Percentiles rank a stretch among this genome's conserved stretches.
Conservation (phyloP, 2,329 filamentous ascomycete genomes). For the Clarireedia paspali region DNA sequence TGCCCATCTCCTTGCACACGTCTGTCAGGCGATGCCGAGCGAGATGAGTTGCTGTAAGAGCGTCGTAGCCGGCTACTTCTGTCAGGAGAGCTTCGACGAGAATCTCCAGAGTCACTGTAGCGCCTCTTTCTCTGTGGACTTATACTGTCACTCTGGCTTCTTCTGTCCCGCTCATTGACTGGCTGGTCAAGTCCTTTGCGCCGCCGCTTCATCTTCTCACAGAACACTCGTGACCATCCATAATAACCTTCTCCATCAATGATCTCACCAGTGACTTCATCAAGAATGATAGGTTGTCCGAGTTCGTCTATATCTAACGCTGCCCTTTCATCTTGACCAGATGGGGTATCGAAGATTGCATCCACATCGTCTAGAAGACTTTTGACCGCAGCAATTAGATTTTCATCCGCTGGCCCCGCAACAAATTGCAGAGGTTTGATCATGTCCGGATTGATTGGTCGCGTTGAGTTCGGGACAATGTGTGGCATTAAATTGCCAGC, state of each 20-base stretch:
- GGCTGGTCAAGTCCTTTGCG: slow-evolving; percentile 22
- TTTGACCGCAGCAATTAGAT: slow-evolving; percentile 61
- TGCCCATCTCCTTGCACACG: slow-evolving; percentile 8
- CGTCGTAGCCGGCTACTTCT: slow-evolving; percentile 20
- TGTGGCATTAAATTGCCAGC: slow-evolving; percentile 75
- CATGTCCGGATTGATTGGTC: slow-evolving; percentile 62
- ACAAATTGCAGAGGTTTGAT: slow-evolving; percentile 66
- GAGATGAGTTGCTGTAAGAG: slow-evolving; percentile 26
- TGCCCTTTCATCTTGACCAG: slow-evolving; percentile 40
- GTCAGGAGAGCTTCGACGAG: slow-evolving; percentile 14
- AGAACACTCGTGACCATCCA: slow-evolving; percentile 77
- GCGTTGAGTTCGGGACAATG: slow-evolving; percentile 66
- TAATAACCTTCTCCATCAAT: slow-evolving; percentile 70
- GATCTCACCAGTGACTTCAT: slow-evolving; percentile 56
- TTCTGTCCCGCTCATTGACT: slow-evolving; percentile 7
- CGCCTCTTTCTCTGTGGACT: slow-evolving; percentile 25
- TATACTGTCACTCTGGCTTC: slow-evolving; percentile 21
- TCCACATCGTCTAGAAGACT: slow-evolving; percentile 62
- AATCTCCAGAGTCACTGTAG: slow-evolving; percentile 23
- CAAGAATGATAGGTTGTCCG: slow-evolving; percentile 58
- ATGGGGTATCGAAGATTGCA: slow-evolving; percentile 53
- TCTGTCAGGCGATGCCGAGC: slow-evolving; percentile 20
- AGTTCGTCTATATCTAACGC: slow-evolving; percentile 64
- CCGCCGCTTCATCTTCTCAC: slow-evolving; percentile 67
- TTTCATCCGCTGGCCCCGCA: slow-evolving; percentile 58